Evolutionary conservation across 768 basidiomycete species (phyloP), one percentile per base, ranked within the genome.

Genomic region (Amanita muscaria): DNA sequence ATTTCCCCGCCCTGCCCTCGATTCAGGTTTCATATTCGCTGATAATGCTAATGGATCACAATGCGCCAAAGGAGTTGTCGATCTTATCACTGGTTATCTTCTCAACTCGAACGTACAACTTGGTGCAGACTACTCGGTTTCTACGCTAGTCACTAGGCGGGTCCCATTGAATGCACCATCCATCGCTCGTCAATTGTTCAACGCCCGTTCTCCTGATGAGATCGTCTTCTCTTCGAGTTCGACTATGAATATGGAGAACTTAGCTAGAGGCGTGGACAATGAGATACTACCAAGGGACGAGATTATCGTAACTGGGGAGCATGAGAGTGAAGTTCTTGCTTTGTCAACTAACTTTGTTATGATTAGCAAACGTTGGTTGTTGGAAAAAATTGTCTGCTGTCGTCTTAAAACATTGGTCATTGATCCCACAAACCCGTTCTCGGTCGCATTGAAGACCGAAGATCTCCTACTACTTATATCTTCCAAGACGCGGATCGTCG

Each of bases 11-110:
- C 3, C 64, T 88, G 21, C n/a, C n/a, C n/a, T n/a, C n/a, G 58
- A 65, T 23, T 63, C 68, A 1, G 78, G 76, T 1, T 86, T 69
- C 53, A 70, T 84, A 49, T 87, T 74, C 53, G 86, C 70, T 2
- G 85, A 87, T 64, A 88, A 83, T 48, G 86, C 85, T 0, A 85
- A 83, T 0, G 85, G 84, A 6, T 85, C 83, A 2, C 85, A 73
- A 57, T 74, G 72, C 30, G 62, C 76, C 1, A 64, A 71, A 38
- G 62, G 61, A 39, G 77, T 79, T 24, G 74, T 78, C 44, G 72
- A 80, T 51, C 62, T 70, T 33, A 72, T 87, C 53, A 68, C 67
- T 16, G 79, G 84, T 56, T 89, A 87, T 55, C 71, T 88, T 11
- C 47, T 72, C 24, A 76, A 81, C 62, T 79, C 80, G 6, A 88